Conservation (phyloP, 257 asterid genomes). For the Solanum piurae region DNA sequence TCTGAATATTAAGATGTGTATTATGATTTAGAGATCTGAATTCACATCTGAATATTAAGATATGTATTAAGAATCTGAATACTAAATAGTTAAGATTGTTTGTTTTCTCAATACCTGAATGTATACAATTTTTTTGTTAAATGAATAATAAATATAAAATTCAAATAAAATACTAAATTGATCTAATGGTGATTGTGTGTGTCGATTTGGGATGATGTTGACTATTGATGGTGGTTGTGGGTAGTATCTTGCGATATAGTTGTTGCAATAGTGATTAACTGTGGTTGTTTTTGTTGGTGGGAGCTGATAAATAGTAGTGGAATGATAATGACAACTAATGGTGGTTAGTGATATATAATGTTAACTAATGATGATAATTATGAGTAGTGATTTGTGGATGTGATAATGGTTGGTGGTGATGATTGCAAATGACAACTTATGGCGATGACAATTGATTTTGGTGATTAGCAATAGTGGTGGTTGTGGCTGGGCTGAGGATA, state of each 20-base stretch:
- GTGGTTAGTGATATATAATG: neutral
- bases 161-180: neutral
- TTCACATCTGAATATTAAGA: neutral
- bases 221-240: neutral
- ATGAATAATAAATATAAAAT: neutral
- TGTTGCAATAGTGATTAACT: neutral
- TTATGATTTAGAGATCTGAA: neutral
- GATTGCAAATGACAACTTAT: neutral
- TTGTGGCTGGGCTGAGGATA: neutral
- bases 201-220: neutral
- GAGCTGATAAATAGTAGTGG: neutral
- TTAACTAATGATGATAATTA: neutral
- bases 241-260: neutral
- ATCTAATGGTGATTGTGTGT: neutral
- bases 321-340: neutral
- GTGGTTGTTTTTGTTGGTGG: neutral
- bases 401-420: neutral
- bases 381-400: neutral
- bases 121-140: neutral
- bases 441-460: neutral
- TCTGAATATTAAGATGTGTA: neutral
- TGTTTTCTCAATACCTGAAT: neutral
- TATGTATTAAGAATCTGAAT: neutral
- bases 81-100: neutral
- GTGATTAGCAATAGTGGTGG: neutral